Evolutionary conservation across 106 monocot species (phyloP), one percentile per base, ranked within the genome.

Genomic region (Hemerocallis citrina): DNA sequence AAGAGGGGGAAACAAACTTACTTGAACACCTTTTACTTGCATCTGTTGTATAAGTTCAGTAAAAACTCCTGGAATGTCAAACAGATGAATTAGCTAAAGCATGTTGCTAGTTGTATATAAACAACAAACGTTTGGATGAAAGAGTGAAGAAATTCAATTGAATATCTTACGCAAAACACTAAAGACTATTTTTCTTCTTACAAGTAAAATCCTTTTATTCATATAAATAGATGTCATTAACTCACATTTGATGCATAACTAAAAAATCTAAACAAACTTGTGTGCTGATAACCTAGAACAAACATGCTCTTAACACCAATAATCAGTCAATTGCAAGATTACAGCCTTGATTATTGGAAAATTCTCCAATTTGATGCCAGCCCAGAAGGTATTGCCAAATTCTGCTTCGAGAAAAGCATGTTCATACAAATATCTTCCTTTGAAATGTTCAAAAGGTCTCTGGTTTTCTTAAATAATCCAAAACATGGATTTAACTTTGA

Each of bases 11-110:
- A 52, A 57, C 1, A 46, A 59, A 35, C 77, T 73, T 78, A 86
- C 94, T 71, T 95, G 94, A 37, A 95, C 89, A 51, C 94, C 94
- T 77, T 89, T 95, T 46, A 95, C 94, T 83, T 95, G 89, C 89
- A 95, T 95, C 58, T 95, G 85, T 52, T 95, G 94, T 73, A 95
- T 95, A 48, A 95, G 77, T 69, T 95, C 94, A 34, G 94, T 95
- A 67, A 95, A 95, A 63, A 95, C 86, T 69, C 94, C 94, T 95
- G 70, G n/a, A 66, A 68, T 35, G 30, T 58, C n/a, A 70, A 47
- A 1, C 29, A 28, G 52, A 42, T 16, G 28, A 1, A 31, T 54
- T 31, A 54, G 19, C 4, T 20, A 54, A 13, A 15, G 5, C 30
- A 54, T 54, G n/a, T 30, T 10, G 28, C 12, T 54, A 15, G 3